These are phyloP conservation scores for Pseudocercospora eumusae DNA, from an alignment of 2,329 filamentous ascomycete genomes.

Conservation along the genomic window DNA sequence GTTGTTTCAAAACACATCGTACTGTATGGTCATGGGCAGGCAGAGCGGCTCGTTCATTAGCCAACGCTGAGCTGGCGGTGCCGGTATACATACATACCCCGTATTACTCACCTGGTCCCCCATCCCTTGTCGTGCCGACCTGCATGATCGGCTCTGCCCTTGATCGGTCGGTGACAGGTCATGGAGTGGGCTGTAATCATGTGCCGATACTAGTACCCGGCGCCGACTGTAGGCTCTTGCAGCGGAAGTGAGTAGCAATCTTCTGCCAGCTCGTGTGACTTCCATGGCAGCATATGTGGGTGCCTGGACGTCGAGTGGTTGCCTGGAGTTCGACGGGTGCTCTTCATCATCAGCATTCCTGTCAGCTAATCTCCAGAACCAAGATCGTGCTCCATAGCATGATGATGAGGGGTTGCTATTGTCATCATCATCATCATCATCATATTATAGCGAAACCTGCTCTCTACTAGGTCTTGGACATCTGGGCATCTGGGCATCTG, in stretches of 20 bases:
- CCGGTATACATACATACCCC: too few relatives aligned
- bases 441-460: too few relatives aligned
- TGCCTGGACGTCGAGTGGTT: neutral
- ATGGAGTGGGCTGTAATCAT: neutral
- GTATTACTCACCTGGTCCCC: neutral
- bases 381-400: too few relatives aligned
- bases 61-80: constrained; percentile 8
- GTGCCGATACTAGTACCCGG: neutral
- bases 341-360: neutral
- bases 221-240: neutral
- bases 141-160: neutral
- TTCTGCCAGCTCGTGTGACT: too few relatives aligned
- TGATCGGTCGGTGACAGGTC: neutral
- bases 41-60: too few relatives aligned
- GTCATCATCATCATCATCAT: too few relatives aligned
- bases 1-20: neutral
- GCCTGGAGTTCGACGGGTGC: neutral
- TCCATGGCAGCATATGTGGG: neutral
- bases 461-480: too few relatives aligned
- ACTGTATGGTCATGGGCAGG: neutral
- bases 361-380: neutral
- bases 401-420: too few relatives aligned
- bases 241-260: too few relatives aligned
- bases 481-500: too few relatives aligned
- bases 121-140: neutral